Conservation (phyloP, 164 flowering plant genomes). For the Houttuynia cordata region DNA sequence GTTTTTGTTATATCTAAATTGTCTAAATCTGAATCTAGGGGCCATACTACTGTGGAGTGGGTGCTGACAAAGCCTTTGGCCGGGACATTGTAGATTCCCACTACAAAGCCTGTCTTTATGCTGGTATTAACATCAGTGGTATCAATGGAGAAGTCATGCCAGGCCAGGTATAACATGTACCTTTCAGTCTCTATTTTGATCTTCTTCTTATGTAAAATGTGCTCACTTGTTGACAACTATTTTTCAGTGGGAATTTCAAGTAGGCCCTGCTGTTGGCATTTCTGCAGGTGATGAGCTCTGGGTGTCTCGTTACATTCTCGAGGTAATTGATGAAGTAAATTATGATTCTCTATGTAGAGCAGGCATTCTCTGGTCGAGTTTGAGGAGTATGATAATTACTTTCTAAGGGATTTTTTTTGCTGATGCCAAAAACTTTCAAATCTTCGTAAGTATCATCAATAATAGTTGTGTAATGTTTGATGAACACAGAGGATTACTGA, state of each 20-base stretch:
- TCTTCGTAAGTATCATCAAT: background rate
- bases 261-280: constrained; percentile 25
- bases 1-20: background rate
- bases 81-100: constrained; percentile 32
- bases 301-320: constrained; percentile 26
- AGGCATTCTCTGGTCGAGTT: background rate
- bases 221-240: background rate
- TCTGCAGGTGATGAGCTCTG: constrained; percentile 28
- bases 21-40: constrained; percentile 13
- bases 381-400: background rate
- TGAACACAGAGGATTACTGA: constrained; percentile 27
- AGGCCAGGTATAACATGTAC: constrained; percentile 13
- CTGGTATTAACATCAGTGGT: constrained; percentile 28
- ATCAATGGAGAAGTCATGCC: constrained; percentile 36
- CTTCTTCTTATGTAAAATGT: background rate
- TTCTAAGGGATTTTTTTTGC: background rate
- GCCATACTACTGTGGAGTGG: constrained; percentile 30
- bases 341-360: background rate
- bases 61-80: constrained; percentile 27
- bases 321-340: constrained; percentile 7
- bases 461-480: too few relatives aligned
- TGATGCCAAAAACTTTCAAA: background rate
- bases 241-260: constrained; percentile 26
- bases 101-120: constrained; percentile 33
- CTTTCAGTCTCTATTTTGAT: background rate